Evolutionary conservation across 495 filamentous ascomycete genomes (phyloP).

Genomic region (Lichenothelia convexa): DNA sequence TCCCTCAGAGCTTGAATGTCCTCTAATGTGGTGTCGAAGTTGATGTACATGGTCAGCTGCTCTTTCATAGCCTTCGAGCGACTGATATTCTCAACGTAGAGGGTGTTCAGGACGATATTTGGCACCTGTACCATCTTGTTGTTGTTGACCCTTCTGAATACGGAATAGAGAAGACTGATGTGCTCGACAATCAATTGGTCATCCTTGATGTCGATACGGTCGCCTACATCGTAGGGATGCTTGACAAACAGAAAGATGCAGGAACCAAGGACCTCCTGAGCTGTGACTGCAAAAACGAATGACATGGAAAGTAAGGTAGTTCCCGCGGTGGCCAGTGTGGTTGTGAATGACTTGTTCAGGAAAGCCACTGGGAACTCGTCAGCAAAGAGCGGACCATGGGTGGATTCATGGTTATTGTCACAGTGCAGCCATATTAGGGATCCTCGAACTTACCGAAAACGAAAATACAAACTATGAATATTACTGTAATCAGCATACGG

Average conservation of each 20-base stretch:
- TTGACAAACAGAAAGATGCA: slow-evolving; percentile 99
- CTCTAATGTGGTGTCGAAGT: slow-evolving; percentile 70
- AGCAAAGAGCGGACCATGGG: too few relatives aligned
- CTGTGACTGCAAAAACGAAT: slow-evolving; percentile 81
- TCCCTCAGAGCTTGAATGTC: slow-evolving; percentile 65
- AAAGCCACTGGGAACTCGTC: slow-evolving; percentile 40
- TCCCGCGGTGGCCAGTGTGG: slow-evolving; percentile 82
- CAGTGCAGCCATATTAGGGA: too few relatives aligned
- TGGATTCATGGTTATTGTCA: too few relatives aligned
- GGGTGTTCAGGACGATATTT: slow-evolving; percentile 74
- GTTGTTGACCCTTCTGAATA: slow-evolving; percentile 67
- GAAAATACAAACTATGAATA: slow-evolving; percentile 62
- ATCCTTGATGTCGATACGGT: slow-evolving; percentile 68
- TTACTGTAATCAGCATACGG: slow-evolving; percentile 58
- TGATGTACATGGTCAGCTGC: slow-evolving; percentile 55
- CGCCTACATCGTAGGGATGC: slow-evolving; percentile 82
- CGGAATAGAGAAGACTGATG: slow-evolving; percentile 85
- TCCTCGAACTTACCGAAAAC: slow-evolving; percentile 61
- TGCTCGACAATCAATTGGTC: slow-evolving; percentile 72
- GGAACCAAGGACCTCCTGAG: slow-evolving; percentile 83
- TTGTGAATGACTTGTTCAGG: slow-evolving; percentile 64
- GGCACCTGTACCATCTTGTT: slow-evolving; percentile 78
- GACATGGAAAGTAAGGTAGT: slow-evolving; percentile 86
- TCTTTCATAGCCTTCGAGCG: slow-evolving; percentile 86
- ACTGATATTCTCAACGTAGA: slow-evolving; percentile 86